phyloP scores from a whole-genome alignment of 2,329 filamentous ascomycete species.

The Neonectria magnoliae region DNA sequence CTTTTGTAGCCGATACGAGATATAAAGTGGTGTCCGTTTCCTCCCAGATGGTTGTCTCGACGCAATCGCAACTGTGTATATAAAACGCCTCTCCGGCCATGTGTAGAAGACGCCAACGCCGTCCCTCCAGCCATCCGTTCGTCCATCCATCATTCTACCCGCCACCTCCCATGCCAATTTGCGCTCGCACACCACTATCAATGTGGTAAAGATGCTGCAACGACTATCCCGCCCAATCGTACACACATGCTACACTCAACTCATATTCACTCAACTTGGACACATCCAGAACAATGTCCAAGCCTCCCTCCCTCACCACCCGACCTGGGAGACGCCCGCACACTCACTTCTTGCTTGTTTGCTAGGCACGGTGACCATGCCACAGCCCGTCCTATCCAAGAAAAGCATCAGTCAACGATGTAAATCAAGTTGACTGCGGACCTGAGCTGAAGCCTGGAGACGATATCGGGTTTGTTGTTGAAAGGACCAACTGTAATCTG shows the following conservation, averaged over 20 bases:
- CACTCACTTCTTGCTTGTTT: constrained; percentile 18
- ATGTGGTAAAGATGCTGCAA: constrained; percentile 33
- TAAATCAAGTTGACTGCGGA: constrained; percentile 24
- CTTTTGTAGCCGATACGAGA: constrained; percentile 36
- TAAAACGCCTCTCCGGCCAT: constrained; percentile 43
- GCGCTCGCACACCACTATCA: constrained; percentile 29
- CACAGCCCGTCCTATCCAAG: constrained; percentile 38
- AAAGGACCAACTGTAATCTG: neutral
- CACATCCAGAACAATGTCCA: constrained; percentile 42
- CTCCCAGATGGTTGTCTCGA: constrained; percentile 37
- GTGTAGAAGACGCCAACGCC: constrained; percentile 45
- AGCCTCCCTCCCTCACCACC: constrained; percentile 23
- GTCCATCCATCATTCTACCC: constrained; percentile 12
- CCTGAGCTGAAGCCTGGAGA: neutral
- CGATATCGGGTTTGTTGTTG: neutral
- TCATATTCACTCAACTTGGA: constrained; percentile 28
- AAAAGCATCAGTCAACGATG: constrained; percentile 25
- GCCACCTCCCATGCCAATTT: constrained; percentile 35
- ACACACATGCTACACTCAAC: constrained; percentile 38
- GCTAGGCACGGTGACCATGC: constrained; percentile 20
- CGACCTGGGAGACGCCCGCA: constrained; percentile 18
- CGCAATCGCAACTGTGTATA: constrained; percentile 43
- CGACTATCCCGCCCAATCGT: constrained; percentile 34
- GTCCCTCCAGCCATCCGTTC: constrained; percentile 33
- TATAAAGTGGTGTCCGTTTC: constrained; percentile 36